phyloP scores from a whole-genome alignment of 1,139 yeast genomes.

The Kluyveromyces sp. region DNA sequence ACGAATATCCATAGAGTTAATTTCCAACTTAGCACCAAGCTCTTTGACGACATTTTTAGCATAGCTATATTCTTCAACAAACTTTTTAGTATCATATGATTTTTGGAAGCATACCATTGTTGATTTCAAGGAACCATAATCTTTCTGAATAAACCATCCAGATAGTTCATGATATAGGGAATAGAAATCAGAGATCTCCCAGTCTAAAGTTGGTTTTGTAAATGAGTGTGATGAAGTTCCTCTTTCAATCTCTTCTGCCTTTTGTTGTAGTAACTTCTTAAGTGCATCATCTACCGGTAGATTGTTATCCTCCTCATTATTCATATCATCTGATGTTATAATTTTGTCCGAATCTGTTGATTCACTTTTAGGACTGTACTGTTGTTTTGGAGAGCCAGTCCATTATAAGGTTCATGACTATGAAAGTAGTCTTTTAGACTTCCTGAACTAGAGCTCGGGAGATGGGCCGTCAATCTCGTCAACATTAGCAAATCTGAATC shows the following conservation, averaged over 20 bases:
- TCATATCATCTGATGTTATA: constrained; percentile 8
- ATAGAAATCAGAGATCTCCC: constrained; percentile 38
- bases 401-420: neutral
- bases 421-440: constrained; percentile 8
- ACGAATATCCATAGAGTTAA: constrained; percentile 6
- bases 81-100: constrained; percentile 17
- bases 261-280: constrained; percentile 29
- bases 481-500: constrained; percentile 29
- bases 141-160: constrained; percentile 59
- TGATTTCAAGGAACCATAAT: constrained; percentile 31
- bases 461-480: constrained; percentile 32
- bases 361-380: constrained; percentile 5
- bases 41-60: constrained; percentile 10
- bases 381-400: constrained; percentile 2
- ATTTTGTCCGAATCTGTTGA: constrained; percentile 3
- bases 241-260: constrained; percentile 30
- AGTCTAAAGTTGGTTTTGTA: constrained; percentile 38
- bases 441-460: constrained; percentile 13
- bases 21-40: constrained; percentile 8
- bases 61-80: constrained; percentile 15
- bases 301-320: constrained; percentile 27
- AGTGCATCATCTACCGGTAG: constrained; percentile 32
- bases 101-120: constrained; percentile 16
- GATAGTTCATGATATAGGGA: constrained; percentile 41
- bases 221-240: constrained; percentile 21